These are phyloP conservation scores for Phytophthora constricta DNA, from an alignment of 352 stramenopile genomes.

Conservation along the genomic window DNA sequence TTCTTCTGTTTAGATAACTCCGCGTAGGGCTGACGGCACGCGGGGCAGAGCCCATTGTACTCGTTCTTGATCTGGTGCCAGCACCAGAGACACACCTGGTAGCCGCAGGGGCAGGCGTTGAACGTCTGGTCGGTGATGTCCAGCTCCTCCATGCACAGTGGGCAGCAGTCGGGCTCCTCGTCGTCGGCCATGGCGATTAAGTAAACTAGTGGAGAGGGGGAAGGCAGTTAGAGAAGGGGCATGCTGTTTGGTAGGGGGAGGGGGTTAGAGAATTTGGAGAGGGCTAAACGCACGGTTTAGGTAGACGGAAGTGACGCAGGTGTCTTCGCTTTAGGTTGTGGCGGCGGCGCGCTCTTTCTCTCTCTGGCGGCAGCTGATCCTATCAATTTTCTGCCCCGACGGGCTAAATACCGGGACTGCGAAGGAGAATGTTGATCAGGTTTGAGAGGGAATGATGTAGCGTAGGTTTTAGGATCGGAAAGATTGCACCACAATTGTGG, in stretches of 20 bases:
- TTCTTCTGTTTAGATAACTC: conserved; percentile 91
- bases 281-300: not conserved
- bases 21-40: conserved; percentile 97
- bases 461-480: not conserved
- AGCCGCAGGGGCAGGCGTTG: conserved; percentile 98
- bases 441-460: not conserved
- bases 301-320: not conserved
- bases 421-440: too few species aligned
- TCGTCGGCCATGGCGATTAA: conserved; percentile 61
- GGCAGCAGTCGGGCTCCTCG: conserved; percentile 94
- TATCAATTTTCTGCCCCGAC: conserved; percentile 47
- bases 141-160: conserved; percentile 98
- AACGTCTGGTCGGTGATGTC: conserved; percentile 99
- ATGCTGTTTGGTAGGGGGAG: not conserved
- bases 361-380: conserved; percentile 46
- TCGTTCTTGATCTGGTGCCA: conserved; percentile 99
- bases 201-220: not conserved
- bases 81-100: conserved; percentile 99
- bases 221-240: not conserved
- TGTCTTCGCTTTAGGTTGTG: not conserved
- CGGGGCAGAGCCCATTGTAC: conserved; percentile 97
- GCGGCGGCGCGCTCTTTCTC: conserved; percentile 16
- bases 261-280: not conserved
- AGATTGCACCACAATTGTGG: not conserved
- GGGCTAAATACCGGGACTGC: not conserved